Base-by-base conservation (phyloP, 768 basidiomycete genomes). In the Candolleomyces eurysporus region DNA sequence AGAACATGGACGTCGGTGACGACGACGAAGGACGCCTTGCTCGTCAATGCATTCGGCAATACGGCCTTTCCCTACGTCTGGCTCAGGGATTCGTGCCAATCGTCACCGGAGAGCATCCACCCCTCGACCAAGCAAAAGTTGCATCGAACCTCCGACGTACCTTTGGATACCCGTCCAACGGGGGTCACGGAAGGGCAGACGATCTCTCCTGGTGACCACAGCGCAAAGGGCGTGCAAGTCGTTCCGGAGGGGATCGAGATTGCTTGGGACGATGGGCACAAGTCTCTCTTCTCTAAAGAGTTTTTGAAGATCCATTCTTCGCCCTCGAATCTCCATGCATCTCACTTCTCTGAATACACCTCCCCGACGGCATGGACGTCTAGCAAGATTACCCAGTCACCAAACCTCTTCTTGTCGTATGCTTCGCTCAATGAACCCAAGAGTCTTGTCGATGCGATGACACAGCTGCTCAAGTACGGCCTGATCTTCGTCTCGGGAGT, bases 51-150 rank as follows among this genome's bases (percentile, higher is more conserved):
- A 0, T 71, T 87, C 11, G 74, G 76, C 19, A 66, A 67, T n/a
- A 66, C 78, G 30, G 69, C 73, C 10, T 86, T 92, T 65, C 82
- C 90, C 0, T 87, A 83, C 67, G 73, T 85, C 58, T 95, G 92
- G 88, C 82, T 98, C 10, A 86, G 94, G 22, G 95, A 98, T 68
- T 83, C 90, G 0, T 97, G 94, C 66, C 85, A 83, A 60, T 56
- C 58, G 22, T 93, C 90, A 46, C 74, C 84, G 0, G 67, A 75
- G 2, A 95, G 90, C 64, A 72, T 96, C 9, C 91, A 97, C 66
- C 88, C 91, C 0, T 83, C 86, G 4, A 94, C 89, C 0, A 76
- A 73, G 3, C 96, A 98, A 72, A 92, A 92, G 67, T 77, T 94
- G 0, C 86, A 87, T 67, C 76, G 83, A 54, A 84, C 89, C 2